Conservation (phyloP, 805 yeast genomes). For the Wickerhamiella vanderwaltii region DNA sequence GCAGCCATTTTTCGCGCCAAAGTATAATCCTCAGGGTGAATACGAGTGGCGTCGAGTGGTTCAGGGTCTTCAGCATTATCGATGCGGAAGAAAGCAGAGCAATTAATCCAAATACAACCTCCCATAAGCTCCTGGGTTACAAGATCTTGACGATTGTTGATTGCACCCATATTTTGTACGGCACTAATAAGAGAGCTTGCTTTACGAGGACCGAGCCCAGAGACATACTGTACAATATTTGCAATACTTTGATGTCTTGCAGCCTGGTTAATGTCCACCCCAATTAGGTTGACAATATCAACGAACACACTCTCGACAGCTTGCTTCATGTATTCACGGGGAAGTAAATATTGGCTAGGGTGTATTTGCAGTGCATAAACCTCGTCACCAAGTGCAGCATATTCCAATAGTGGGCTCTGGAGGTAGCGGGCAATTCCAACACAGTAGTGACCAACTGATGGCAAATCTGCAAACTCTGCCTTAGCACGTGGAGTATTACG, state of each 20-base stretch:
- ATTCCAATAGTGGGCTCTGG: slow-evolving; percentile 88
- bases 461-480: slow-evolving; percentile 72
- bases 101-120: slow-evolving; percentile 74
- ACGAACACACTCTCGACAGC: slow-evolving; percentile 75
- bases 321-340: slow-evolving; percentile 48
- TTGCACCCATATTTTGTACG: slow-evolving; percentile 57
- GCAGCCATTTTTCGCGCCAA: slow-evolving; percentile 96
- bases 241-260: slow-evolving; percentile 64
- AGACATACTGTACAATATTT: slow-evolving; percentile 57
- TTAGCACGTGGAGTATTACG: slow-evolving; percentile 67
- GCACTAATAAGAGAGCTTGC: slow-evolving; percentile 77
- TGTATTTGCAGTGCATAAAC: slow-evolving; percentile 49
- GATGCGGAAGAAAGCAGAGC: slow-evolving; percentile 79
- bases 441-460: slow-evolving; percentile 69
- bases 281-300: slow-evolving; percentile 81
- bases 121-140: slow-evolving; percentile 70
- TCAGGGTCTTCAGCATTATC: slow-evolving; percentile 51
- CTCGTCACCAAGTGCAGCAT: slow-evolving; percentile 67
- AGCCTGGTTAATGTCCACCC: slow-evolving; percentile 87
- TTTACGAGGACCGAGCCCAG: slow-evolving; percentile 94
- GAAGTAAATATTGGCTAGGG: slow-evolving; percentile 59
- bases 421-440: slow-evolving; percentile 82
- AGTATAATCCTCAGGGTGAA: slow-evolving; percentile 96
- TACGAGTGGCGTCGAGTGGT: slow-evolving; percentile 83
- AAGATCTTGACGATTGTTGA: slow-evolving; percentile 62